Conservation (phyloP, 345 rosid species). For the Syzygium jambos region DNA sequence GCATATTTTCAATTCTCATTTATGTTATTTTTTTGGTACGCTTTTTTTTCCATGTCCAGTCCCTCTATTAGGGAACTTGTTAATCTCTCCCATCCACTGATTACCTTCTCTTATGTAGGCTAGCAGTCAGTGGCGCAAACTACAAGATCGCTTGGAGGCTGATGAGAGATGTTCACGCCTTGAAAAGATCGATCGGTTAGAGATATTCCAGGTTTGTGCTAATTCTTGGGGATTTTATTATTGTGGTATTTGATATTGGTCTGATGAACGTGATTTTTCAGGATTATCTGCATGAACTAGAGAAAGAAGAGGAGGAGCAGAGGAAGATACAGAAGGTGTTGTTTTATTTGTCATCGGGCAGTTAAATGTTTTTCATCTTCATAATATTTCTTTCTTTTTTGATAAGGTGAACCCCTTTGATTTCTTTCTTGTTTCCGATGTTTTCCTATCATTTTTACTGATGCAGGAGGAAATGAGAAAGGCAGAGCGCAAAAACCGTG, state of each 20-base stretch:
- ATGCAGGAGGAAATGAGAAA: slow-evolving; percentile 83
- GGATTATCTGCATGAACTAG: slow-evolving; percentile 78
- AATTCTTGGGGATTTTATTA: background rate
- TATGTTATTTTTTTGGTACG: background rate
- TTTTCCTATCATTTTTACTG: slow-evolving; percentile 6
- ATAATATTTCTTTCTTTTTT: background rate
- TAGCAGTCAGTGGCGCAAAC: slow-evolving; percentile 93
- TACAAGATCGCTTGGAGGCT: slow-evolving; percentile 84
- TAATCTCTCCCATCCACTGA: background rate
- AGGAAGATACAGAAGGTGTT: slow-evolving; percentile 80
- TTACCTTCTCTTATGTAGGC: slow-evolving; percentile 32
- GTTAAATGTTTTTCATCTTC: background rate
- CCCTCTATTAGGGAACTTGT: background rate
- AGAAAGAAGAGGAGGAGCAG: slow-evolving; percentile 92
- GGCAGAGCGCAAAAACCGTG: slow-evolving; percentile 90
- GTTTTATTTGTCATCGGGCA: background rate
- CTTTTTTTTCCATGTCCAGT: background rate
- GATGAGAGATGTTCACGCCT: slow-evolving; percentile 89
- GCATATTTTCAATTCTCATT: background rate
- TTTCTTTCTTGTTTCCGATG: background rate
- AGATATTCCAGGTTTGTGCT: slow-evolving; percentile 74
- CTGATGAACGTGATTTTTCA: slow-evolving; percentile 12
- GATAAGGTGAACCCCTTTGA: background rate
- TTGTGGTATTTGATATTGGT: slow-evolving; percentile 14
- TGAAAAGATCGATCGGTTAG: slow-evolving; percentile 82